phyloP scores from a whole-genome alignment of 495 filamentous ascomycete genomes.

The Xylaria castorea region DNA sequence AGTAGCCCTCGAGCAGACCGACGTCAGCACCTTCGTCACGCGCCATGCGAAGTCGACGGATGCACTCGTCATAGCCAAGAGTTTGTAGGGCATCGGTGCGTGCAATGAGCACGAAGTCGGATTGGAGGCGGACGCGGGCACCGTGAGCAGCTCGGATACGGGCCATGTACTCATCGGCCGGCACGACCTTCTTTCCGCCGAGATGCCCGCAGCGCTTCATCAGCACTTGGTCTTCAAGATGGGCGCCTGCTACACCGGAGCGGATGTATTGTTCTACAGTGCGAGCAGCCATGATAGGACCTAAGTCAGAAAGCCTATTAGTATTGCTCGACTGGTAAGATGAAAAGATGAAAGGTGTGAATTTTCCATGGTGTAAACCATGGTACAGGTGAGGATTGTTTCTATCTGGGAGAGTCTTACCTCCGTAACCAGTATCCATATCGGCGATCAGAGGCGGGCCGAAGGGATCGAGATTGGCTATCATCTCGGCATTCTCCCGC shows the following conservation, averaged over 20 bases:
- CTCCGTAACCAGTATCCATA: conserved; percentile 68
- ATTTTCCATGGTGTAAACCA: background rate
- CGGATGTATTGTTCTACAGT: conserved; percentile 68
- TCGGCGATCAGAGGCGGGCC: conserved; percentile 68
- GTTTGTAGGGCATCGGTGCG: conserved; percentile 67
- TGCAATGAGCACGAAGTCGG: conserved; percentile 69
- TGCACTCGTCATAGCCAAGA: conserved; percentile 63
- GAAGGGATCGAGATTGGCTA: conserved; percentile 65
- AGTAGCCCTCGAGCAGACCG: conserved; percentile 68
- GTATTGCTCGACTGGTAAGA: background rate
- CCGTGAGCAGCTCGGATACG: conserved; percentile 62
- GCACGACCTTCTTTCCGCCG: conserved; percentile 65
- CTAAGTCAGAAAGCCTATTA: conserved; percentile 35
- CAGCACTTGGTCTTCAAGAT: conserved; percentile 73
- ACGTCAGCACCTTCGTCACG: conserved; percentile 67
- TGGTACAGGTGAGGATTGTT: background rate
- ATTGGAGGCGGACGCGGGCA: conserved; percentile 47
- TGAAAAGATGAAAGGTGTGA: too few species aligned
- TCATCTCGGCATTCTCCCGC: conserved; percentile 69
- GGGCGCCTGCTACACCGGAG: conserved; percentile 69
- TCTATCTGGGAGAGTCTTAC: conserved; percentile 36
- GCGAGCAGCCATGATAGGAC: conserved; percentile 64
- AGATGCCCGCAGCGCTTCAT: conserved; percentile 71
- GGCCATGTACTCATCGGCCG: conserved; percentile 58
- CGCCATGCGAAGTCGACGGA: conserved; percentile 50